Evolutionary conservation across 2,329 filamentous ascomycete genomes (phyloP).

Genomic region (Aspergillus novofumigatus): DNA sequence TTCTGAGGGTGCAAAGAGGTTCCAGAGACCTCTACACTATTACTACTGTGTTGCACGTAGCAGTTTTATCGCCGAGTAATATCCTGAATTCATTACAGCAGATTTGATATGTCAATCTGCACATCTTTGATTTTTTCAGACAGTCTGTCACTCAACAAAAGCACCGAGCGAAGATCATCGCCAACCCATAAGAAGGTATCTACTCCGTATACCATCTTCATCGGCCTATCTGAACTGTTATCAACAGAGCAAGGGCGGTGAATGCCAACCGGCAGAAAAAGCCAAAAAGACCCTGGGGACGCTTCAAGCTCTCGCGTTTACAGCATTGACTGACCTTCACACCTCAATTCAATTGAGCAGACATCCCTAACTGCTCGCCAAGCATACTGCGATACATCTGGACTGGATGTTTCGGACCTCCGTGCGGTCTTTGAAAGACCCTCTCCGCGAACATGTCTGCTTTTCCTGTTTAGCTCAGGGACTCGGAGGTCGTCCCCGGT

Average conservation of each 20-base stretch:
- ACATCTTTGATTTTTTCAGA: background rate
- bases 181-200: no score
- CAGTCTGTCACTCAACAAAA: background rate
- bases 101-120: background rate
- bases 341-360: background rate
- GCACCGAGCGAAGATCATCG: background rate
- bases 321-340: background rate
- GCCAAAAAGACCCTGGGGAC: background rate
- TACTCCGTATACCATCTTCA: background rate
- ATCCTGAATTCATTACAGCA: background rate
- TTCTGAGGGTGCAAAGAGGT: background rate
- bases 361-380: background rate
- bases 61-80: background rate
- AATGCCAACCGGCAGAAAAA: constrained; percentile 12
- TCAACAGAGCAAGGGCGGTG: constrained; percentile 8
- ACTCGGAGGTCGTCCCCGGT: constrained; percentile 17
- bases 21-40: background rate
- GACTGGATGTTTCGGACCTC: constrained; percentile 37
- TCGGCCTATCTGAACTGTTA: background rate
- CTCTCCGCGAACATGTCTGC: constrained; percentile 33
- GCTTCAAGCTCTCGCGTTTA: background rate
- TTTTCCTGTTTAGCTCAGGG: constrained; percentile 29
- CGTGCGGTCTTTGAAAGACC: constrained; percentile 34
- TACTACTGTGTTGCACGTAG: background rate
- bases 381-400: background rate